Evolutionary conservation across 257 asterid genomes (phyloP).

Genomic region (Catharanthus roseus): DNA sequence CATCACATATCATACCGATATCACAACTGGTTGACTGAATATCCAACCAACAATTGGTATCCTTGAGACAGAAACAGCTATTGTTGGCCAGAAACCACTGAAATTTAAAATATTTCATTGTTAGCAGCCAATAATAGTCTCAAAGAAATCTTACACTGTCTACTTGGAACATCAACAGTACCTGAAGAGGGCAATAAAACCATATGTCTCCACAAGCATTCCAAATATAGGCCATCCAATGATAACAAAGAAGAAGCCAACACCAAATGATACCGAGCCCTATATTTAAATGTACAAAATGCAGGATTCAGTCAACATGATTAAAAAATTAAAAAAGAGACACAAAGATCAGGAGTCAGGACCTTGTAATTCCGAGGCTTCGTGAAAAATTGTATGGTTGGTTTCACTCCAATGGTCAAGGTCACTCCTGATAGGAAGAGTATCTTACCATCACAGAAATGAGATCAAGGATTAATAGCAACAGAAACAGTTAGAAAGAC

Average conservation of each 20-base stretch:
- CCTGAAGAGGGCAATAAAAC: conserved; percentile 78
- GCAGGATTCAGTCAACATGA: background rate
- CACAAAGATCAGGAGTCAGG: background rate
- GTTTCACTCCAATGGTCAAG: conserved; percentile 28
- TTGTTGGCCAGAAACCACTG: conserved; percentile 38
- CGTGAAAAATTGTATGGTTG: conserved; percentile 27
- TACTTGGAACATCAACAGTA: conserved; percentile 1
- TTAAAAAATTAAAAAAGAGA: background rate
- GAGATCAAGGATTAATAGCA: background rate
- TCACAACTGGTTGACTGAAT: conserved; percentile 19
- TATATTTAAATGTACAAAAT: conserved; percentile 18
- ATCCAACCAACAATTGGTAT: conserved; percentile 40
- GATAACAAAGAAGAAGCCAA: conserved; percentile 68
- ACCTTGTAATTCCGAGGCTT: conserved; percentile 38
- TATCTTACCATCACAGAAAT: conserved; percentile 27
- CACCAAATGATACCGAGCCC: conserved; percentile 62
- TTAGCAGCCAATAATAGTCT: conserved; percentile 1
- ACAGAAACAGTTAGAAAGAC: background rate
- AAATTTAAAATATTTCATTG: conserved; percentile 7
- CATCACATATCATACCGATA: conserved; percentile 25
- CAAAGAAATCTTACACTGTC: background rate
- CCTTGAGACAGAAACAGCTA: conserved; percentile 24
- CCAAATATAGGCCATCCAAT: conserved; percentile 77
- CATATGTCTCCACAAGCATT: conserved; percentile 76
- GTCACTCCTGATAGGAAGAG: conserved; percentile 36